Base-by-base conservation (phyloP, 441 rosid species). In the Isatis lusitanica region DNA sequence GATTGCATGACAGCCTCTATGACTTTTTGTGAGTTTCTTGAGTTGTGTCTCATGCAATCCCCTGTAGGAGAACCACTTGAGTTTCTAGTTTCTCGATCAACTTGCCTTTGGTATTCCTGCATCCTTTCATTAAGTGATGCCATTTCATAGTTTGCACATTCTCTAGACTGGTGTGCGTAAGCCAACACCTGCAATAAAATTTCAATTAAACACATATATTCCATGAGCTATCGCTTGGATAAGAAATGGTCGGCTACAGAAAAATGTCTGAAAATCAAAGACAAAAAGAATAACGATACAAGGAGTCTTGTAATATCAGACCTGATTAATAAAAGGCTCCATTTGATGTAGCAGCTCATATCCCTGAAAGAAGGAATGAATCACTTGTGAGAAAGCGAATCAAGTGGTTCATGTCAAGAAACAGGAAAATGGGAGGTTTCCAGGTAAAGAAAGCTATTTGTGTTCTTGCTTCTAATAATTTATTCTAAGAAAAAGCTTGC, bases 1-100 rank as follows among this genome's bases (percentile, higher is more conserved):
- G 99, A 87, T 79, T 96, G 94, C 99, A 93, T 91, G 63, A 89
- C 97, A 71, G 90, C 94, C 79, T 93, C 97, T 12, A 96, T 96
- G 83, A 87, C 88, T 84, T 90, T 93, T 67, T 90, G 97, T 28
- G 99, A 84, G 83, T 81, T 88, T 84, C 93, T 86, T 71, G 86
- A 70, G 71, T 75, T 80, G 63, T 88, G 84, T 75, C 85, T 87
- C 66, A 83, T 44, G 58, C 85, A 79, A 40, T 90, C 97, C 30
- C 79, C 86, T 61, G 21, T 78, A 44, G 97, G 89, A 70, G 92
- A 90, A 66, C 77, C 77, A 62, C 15, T 55, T 58, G 80, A 74
- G 58, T 58, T 85, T 83, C 79, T 90, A 64, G 84, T 82, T 73
- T 87, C 97, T 72, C 86, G 81, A 81, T 91, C 93, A 75, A 96